These are phyloP conservation scores for Stygiomarasmius scandens DNA, from an alignment of 1,284 basidiomycete species.

Conservation along the genomic window DNA sequence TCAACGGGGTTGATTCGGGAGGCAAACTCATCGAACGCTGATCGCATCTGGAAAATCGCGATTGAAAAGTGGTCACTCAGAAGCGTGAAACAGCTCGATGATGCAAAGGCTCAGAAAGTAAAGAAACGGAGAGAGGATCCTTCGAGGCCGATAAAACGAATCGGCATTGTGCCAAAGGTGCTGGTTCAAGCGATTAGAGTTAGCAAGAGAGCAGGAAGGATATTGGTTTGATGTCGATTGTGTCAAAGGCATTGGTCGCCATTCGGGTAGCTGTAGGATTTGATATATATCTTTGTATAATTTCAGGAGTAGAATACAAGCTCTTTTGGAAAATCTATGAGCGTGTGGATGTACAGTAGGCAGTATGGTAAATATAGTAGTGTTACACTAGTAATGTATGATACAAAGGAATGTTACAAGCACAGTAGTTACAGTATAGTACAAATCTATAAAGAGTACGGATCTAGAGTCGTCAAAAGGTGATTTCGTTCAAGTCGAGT, in stretches of 20 bases:
- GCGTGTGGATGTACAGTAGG: background rate
- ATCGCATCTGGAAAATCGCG: constrained; percentile 4
- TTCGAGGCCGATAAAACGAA: background rate
- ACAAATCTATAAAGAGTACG: background rate
- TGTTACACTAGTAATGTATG: background rate
- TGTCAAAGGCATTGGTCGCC: background rate
- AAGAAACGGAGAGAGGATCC: constrained; percentile 7
- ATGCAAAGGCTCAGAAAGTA: background rate
- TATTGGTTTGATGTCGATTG: no score
- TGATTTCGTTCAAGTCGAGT: background rate
- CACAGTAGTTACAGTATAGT: background rate
- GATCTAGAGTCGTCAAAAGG: background rate
- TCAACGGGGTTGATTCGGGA: no score
- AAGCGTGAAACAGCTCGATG: background rate
- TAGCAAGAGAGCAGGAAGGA: no score
- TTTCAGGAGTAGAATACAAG: no score
- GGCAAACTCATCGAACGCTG: no score
- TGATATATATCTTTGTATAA: no score
- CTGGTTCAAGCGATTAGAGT: background rate
- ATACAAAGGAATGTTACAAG: background rate
- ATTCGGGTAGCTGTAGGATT: background rate
- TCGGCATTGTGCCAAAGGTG: constrained; percentile 4
- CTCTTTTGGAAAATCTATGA: no score
- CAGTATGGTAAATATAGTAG: background rate
- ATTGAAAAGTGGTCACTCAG: background rate